Evolutionary conservation across 148 eudicot genomes (phyloP).

Genomic region (Oxyria digyna): DNA sequence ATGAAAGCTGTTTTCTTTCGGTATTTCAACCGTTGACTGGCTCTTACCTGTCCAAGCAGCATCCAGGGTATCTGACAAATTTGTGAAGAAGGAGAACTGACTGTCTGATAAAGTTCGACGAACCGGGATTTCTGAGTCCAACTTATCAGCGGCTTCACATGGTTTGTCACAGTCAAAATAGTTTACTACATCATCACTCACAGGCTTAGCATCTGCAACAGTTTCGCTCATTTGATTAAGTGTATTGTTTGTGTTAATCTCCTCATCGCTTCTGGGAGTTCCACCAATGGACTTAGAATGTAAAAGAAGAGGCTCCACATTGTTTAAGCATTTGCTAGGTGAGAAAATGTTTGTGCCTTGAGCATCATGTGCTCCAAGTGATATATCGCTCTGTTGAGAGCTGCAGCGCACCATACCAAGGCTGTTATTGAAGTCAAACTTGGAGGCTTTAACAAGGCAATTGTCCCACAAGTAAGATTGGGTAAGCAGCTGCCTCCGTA

Average conservation of each 20-base stretch:
- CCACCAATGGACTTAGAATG: conserved; percentile 17
- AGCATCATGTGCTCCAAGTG: conserved; percentile 15
- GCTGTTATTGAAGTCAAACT: conserved; percentile 22
- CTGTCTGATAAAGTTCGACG: conserved; percentile 62
- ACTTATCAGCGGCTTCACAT: conserved; percentile 22
- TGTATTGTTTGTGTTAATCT: conserved; percentile 12
- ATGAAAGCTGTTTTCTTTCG: conserved; percentile 27
- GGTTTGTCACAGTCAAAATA: conserved; percentile 17
- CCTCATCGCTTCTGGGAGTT: conserved; percentile 19
- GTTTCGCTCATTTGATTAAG: conserved; percentile 17
- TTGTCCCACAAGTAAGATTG: conserved; percentile 92
- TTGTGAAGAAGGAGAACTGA: conserved; percentile 27
- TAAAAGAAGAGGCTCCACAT: conserved; percentile 23
- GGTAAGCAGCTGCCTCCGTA: conserved; percentile 67
- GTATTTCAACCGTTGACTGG: conserved; percentile 27
- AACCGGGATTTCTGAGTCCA: conserved; percentile 26
- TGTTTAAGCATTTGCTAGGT: conserved; percentile 15
- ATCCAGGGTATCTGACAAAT: conserved; percentile 75
- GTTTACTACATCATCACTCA: conserved; percentile 18
- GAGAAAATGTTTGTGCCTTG: conserved; percentile 15
- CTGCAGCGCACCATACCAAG: conserved; percentile 6
- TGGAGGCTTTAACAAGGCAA: conserved; percentile 57
- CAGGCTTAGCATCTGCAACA: conserved; percentile 14
- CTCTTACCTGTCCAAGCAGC: conserved; percentile 91
- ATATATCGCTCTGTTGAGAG: conserved; percentile 20